phyloP scores from a whole-genome alignment of 768 basidiomycete species.

The Trametes gibbosa region DNA sequence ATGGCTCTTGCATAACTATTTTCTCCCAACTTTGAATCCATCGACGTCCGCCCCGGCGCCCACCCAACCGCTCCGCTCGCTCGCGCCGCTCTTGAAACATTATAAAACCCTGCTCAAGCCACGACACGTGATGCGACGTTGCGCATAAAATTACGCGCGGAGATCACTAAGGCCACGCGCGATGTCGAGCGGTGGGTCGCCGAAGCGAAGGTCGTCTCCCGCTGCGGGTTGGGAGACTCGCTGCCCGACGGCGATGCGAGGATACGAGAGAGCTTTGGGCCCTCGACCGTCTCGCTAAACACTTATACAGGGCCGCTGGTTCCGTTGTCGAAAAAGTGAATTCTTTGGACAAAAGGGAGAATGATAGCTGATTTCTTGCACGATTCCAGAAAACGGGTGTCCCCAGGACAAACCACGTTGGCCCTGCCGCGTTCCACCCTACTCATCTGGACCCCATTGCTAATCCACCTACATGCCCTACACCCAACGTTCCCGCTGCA shows the following conservation, averaged over 20 bases:
- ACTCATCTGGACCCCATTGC: constrained; percentile 65
- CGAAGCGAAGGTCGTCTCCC: constrained; percentile 65
- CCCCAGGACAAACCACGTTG: constrained; percentile 34
- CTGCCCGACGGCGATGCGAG: constrained; percentile 34
- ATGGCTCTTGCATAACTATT: constrained; percentile 86
- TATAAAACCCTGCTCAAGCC: constrained; percentile 72
- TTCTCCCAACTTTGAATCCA: constrained; percentile 70
- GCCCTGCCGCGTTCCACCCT: constrained; percentile 50
- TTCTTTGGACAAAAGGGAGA: too few relatives aligned
- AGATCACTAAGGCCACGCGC: constrained; percentile 48
- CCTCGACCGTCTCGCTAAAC: constrained; percentile 61
- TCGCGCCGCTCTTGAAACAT: constrained; percentile 64
- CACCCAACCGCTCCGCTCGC: constrained; percentile 43
- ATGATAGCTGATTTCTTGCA: too few relatives aligned
- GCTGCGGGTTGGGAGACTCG: constrained; percentile 44
- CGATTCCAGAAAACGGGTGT: constrained; percentile 5
- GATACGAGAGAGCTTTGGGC: constrained; percentile 65
- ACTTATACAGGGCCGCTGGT: constrained; percentile 74
- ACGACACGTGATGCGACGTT: constrained; percentile 65
- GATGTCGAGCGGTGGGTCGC: constrained; percentile 78
- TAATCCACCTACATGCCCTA: constrained; percentile 52
- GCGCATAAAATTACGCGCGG: constrained; percentile 45
- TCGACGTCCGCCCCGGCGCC: constrained; percentile 38
- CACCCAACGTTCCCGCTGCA: constrained; percentile 54
- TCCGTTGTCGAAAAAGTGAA: constrained; percentile 81